Percentiles rank a stretch among this genome's conserved stretches.
Conservation (phyloP, 441 rosid genomes). For the Cnidoscolus chayamansa region DNA sequence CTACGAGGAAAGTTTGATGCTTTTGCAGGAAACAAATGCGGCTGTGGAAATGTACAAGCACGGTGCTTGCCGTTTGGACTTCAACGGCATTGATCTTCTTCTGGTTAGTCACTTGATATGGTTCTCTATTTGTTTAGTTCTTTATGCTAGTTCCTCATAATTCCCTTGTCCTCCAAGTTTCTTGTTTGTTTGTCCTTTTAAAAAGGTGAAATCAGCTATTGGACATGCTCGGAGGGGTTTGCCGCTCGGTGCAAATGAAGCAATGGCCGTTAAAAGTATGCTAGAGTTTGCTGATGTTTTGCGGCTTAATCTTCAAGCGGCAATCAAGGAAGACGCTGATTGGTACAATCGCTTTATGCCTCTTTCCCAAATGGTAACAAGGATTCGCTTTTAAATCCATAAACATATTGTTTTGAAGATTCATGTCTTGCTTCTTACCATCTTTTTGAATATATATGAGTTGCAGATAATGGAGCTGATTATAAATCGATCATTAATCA, state of each 20-base stretch:
- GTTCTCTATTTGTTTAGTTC: background rate
- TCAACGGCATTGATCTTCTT: constrained; percentile 48
- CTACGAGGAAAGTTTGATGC: constrained; percentile 64
- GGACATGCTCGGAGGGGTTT: constrained; percentile 45
- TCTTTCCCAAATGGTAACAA: constrained; percentile 56
- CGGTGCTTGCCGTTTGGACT: constrained; percentile 60
- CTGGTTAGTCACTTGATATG: constrained; percentile 33
- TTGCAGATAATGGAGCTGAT: constrained; percentile 62
- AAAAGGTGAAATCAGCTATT: constrained; percentile 60
- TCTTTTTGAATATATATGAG: constrained; percentile 12
- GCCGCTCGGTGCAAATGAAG: constrained; percentile 56
- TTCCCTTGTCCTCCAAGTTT: background rate
- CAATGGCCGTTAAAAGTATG: constrained; percentile 56
- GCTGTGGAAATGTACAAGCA: constrained; percentile 71
- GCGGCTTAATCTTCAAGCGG: constrained; percentile 68
- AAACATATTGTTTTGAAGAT: background rate
- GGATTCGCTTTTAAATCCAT: background rate
- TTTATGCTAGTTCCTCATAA: background rate
- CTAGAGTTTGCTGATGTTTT: constrained; percentile 50
- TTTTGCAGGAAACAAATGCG: constrained; percentile 75
- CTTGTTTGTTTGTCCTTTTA: constrained; percentile 16
- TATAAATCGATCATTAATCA: constrained; percentile 49
- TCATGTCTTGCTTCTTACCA: constrained; percentile 5
- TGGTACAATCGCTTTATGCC: constrained; percentile 73
- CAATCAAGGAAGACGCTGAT: constrained; percentile 64